Conservation (phyloP, 257 asterid species). For the Paraleonurus japonicus region DNA sequence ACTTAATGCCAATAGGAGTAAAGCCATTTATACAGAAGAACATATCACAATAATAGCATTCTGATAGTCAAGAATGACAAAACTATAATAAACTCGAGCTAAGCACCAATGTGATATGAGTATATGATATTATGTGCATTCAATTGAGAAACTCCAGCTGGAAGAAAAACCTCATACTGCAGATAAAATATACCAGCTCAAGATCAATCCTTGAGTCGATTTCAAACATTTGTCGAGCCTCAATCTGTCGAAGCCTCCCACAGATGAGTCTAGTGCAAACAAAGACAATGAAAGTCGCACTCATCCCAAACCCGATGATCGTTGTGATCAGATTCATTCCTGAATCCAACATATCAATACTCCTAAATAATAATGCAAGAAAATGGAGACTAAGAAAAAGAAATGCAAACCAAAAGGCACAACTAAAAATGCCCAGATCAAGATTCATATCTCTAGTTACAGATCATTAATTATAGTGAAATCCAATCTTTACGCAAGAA, state of each 20-base stretch:
- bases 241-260: slow-evolving; percentile 71
- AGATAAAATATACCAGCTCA: slow-evolving; percentile 54
- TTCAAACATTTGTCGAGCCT: slow-evolving; percentile 69
- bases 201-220: slow-evolving; percentile 71
- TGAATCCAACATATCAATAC: slow-evolving; percentile 55
- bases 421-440: slow-evolving; percentile 27
- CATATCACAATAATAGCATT: not conserved
- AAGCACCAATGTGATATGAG: not conserved
- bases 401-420: not conserved
- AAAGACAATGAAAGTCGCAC: slow-evolving; percentile 92
- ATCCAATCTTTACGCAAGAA: slow-evolving; percentile 21
- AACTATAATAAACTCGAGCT: not conserved
- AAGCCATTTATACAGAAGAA: not conserved
- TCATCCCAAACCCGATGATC: slow-evolving; percentile 89
- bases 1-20: slow-evolving; percentile 6
- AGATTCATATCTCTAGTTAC: slow-evolving; percentile 33
- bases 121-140: not conserved
- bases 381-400: not conserved
- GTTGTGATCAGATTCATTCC: slow-evolving; percentile 86
- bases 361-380: not conserved
- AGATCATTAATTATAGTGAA: slow-evolving; percentile 15
- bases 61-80: not conserved
- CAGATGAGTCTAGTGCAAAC: slow-evolving; percentile 80
- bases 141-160: not conserved
- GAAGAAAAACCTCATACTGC: slow-evolving; percentile 7